Evolutionary conservation across 306 rosid genomes (phyloP).

Genomic region (Elaeagnus macrophylla): DNA sequence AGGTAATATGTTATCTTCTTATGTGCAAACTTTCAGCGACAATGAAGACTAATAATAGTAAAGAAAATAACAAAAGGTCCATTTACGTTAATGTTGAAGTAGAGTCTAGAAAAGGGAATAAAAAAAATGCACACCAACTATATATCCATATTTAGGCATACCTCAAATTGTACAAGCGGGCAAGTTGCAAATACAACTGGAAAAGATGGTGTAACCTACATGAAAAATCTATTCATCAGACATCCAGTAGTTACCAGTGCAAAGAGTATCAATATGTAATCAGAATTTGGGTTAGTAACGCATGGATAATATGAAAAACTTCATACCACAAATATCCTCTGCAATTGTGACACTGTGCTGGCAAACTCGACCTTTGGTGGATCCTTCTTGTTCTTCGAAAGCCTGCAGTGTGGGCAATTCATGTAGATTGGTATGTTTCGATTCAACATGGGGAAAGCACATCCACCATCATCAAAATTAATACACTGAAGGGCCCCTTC

Average conservation of each 20-base stretch:
- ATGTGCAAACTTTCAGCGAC: no score
- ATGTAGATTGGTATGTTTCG: slow-evolving; percentile 73
- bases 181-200: slow-evolving; percentile 64
- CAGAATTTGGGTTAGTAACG: neutral
- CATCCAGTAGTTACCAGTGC: neutral
- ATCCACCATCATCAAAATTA: slow-evolving; percentile 43
- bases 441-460: slow-evolving; percentile 61
- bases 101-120: no score
- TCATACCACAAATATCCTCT: slow-evolving; percentile 76
- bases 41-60: no score
- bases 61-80: neutral
- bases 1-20: no score
- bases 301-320: slow-evolving; percentile 21
- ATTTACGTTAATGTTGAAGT: no score
- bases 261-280: slow-evolving; percentile 3
- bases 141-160: no score
- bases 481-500: slow-evolving; percentile 46
- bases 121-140: no score
- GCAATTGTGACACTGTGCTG: slow-evolving; percentile 78
- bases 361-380: slow-evolving; percentile 56
- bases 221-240: slow-evolving; percentile 28
- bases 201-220: slow-evolving; percentile 78
- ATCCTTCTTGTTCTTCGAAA: slow-evolving; percentile 49
- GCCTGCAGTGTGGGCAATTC: slow-evolving; percentile 79
- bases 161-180: slow-evolving; percentile 88